Conservation (phyloP, 345 rosid species). For the Angophora floribunda region DNA sequence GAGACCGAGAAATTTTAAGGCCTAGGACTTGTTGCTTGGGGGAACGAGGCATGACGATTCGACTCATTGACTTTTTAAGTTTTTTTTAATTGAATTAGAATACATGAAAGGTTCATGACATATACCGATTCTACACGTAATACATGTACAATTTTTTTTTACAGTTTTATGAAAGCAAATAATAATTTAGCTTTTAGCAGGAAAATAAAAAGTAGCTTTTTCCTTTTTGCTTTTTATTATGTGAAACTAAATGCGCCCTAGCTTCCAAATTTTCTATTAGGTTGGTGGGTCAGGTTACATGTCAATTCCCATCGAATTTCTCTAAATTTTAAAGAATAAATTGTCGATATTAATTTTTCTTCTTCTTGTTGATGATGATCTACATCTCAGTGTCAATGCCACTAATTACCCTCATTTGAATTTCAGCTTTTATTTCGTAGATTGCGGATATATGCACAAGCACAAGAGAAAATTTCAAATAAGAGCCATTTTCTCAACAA, state of each 20-base stretch:
- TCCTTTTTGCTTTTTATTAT: neutral
- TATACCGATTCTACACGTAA: neutral
- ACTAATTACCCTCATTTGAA: neutral
- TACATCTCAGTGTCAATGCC: neutral
- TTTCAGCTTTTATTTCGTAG: neutral
- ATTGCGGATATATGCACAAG: neutral
- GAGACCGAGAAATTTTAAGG: neutral
- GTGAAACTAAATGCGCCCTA: fast-evolving
- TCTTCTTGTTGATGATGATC: neutral
- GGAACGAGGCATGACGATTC: neutral
- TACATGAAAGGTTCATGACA: neutral
- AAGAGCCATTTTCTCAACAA: neutral
- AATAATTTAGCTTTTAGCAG: neutral
- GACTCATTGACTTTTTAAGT: neutral
- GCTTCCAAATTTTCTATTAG: no score
- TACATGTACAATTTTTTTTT: neutral
- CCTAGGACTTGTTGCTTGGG: neutral
- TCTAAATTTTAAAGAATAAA: neutral
- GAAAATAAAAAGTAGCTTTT: neutral
- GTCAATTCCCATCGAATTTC: neutral
- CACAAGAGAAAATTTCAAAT: neutral
- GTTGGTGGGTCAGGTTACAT: neutral
- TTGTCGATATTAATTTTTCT: neutral
- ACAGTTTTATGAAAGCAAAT: neutral
- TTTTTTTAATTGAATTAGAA: neutral